Percentiles rank a stretch among this genome's conserved stretches.
Conservation (phyloP, 192 early-diverging fungal genomes). For the Jimgerdemannia flammicorona region DNA sequence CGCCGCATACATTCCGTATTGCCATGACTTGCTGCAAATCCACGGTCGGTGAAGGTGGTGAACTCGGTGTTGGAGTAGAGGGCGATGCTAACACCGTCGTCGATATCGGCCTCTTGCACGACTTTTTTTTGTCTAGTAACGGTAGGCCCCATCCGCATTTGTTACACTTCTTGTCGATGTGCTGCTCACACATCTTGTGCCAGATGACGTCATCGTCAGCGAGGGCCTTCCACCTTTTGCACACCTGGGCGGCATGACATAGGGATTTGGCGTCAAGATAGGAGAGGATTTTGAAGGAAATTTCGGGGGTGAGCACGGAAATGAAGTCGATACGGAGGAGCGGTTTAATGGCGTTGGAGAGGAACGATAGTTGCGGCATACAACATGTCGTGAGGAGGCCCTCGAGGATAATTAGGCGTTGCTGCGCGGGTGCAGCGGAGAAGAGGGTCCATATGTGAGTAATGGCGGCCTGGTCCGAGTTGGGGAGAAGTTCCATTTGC, state of each 20-base stretch:
- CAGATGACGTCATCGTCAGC: slow-evolving; percentile 93
- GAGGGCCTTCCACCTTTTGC: slow-evolving; percentile 71
- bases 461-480: slow-evolving; percentile 55
- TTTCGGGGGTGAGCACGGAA: slow-evolving; percentile 67
- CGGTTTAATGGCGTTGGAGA: slow-evolving; percentile 65
- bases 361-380: slow-evolving; percentile 82
- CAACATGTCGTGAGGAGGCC: slow-evolving; percentile 80
- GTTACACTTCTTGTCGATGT: slow-evolving; percentile 92
- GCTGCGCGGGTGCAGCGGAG: slow-evolving; percentile 59
- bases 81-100: not conserved
- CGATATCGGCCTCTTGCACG: not conserved
- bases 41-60: slow-evolving; percentile 3
- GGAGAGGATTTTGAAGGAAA: slow-evolving; percentile 80
- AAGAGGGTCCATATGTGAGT: slow-evolving; percentile 70
- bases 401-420: slow-evolving; percentile 64
- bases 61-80: not conserved
- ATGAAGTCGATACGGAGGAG: slow-evolving; percentile 85
- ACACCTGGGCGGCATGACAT: slow-evolving; percentile 89
- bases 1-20: not conserved
- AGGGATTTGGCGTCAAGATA: slow-evolving; percentile 91
- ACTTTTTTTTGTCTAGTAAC: slow-evolving; percentile 60
- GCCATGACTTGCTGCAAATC: not conserved
- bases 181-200: slow-evolving; percentile 97
- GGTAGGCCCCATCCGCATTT: slow-evolving; percentile 98
- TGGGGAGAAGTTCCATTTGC: slow-evolving; percentile 57